Base-by-base conservation (phyloP, 306 rosid genomes). In the Quercus alba region DNA sequence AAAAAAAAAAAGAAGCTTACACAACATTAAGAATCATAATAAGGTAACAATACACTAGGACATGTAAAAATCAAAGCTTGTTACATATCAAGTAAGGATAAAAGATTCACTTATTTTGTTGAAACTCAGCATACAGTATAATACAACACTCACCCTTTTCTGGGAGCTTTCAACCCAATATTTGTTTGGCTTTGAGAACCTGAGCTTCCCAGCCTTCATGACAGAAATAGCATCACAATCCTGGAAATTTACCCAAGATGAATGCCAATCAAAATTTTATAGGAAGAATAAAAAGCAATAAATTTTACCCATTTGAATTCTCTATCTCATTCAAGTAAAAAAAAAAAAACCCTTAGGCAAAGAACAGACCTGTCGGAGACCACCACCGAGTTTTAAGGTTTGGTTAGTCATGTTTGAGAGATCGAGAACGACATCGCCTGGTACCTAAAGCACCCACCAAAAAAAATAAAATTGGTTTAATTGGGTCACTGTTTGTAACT, bases 161-260 rank as follows among this genome's bases (percentile, higher is more conserved):
- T 91, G 92, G 41, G 98, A 91, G 78, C 88, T 84, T 86, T 93
- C 97, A 63, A 95, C 93, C 99, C 99, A 93, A 80, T 91, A 95
- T 83, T 93, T 93, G 68, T 91, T 93, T 44, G 96, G 96, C 77
- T 87, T 93, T 5, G 98, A 80, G 78, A 90, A 95, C 81, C 90
- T 88, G 66, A 95, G 86, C 51, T 66, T 86, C 82, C 98, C 97
- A 58, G 93, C 97, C 81, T 90, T 93, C 81, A 82, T 86, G 75
- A 81, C 98, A 67, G 90, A 79, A 80, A 91, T 88, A 26, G 82
- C 78, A 86, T 95, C 99, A 68, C 85, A 80, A 12, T 95, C 93
- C 97, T 92, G 82, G 33, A 78, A 83, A 74, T 77, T 69, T 13
- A 23, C 68, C 59, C 35, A 72, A 46, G 58, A 18, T 38, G 20